Conservation (phyloP, 768 basidiomycete genomes). For the Lepiota brunneoincarnata region DNA sequence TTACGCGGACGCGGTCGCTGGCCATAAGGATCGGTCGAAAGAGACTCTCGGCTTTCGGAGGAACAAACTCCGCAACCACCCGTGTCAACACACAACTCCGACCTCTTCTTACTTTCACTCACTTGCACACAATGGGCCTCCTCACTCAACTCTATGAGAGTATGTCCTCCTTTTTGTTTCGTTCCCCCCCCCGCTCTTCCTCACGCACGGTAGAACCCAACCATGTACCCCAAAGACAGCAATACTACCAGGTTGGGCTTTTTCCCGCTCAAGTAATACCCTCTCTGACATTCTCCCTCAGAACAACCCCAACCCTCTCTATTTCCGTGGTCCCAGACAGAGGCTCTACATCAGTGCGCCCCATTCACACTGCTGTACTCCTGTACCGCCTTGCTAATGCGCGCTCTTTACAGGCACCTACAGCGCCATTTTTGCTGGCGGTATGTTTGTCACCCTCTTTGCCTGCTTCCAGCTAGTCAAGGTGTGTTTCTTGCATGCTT, state of each 20-base stretch:
- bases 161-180: conserved; percentile 29
- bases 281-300: conserved; percentile 16
- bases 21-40: conserved; percentile 16
- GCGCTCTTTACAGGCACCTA: conserved; percentile 44
- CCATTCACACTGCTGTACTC: background rate
- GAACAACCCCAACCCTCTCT: conserved; percentile 50
- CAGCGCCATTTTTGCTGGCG: conserved; percentile 48
- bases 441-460: conserved; percentile 51
- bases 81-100: conserved; percentile 20
- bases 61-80: conserved; percentile 45
- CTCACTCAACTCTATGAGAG: conserved; percentile 65
- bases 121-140: conserved; percentile 38
- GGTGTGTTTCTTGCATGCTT: conserved; percentile 28
- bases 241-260: conserved; percentile 55
- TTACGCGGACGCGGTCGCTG: conserved; percentile 76
- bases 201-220: conserved; percentile 51
- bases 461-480: conserved; percentile 45
- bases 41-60: conserved; percentile 32
- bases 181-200: conserved; percentile 4
- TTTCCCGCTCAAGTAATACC: conserved; percentile 5
- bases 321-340: conserved; percentile 61
- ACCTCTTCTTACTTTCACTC: conserved; percentile 21
- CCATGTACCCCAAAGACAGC: conserved; percentile 63
- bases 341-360: conserved; percentile 61
- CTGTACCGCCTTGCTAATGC: conserved; percentile 2